Base-by-base conservation (phyloP, 2,329 filamentous ascomycete genomes). In the Colletotrichum sp. region DNA sequence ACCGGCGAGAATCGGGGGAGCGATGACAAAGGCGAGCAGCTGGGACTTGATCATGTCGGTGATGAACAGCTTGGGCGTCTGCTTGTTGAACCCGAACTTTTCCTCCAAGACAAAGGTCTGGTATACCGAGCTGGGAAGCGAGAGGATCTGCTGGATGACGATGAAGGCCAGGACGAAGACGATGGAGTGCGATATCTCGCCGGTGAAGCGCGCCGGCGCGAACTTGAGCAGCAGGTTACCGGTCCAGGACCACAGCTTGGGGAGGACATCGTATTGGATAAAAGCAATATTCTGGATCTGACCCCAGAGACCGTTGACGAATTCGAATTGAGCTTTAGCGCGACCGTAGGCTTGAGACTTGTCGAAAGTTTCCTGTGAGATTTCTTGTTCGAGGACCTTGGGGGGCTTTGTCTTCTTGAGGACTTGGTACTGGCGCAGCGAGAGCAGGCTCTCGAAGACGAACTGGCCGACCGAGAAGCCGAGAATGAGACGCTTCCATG, bases 71-170 rank as follows among this genome's bases (percentile, higher is more conserved):
- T 93, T 93, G 71, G 95, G 88, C 0, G 97, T 99, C 89, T 98
- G 96, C 89, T 99, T 99, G 87, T 99, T 99, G 92, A 99, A 99
- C 66, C 97, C 97, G 81, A 98, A 99, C 83, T 95, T 95, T 87
- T 98, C 96, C 86, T 99, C 97, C 72, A 99, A 89, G 64, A 99
- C 95, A 82, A 99, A 99, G 15, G 95, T 97, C 87, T 96, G 93
- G 89, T 99, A 99, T 85, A 98, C 93, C 71, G 93, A 94, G 76
- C 93, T 91, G 5, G 97, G 97, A 69, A 99, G 88, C 73, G 93
- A 94, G 78, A 98, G 87, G 71, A 95, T 79, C 81, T 96, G 95
- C 80, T 96, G 94, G 81, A 98, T 91, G 81, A 98, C 85, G 80
- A 95, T 94, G 85, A 98, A 98, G 73, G 92, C 89, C 82, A 99